Base-by-base conservation (phyloP, 2,329 filamentous ascomycete genomes). In the Fusarium piperis region DNA sequence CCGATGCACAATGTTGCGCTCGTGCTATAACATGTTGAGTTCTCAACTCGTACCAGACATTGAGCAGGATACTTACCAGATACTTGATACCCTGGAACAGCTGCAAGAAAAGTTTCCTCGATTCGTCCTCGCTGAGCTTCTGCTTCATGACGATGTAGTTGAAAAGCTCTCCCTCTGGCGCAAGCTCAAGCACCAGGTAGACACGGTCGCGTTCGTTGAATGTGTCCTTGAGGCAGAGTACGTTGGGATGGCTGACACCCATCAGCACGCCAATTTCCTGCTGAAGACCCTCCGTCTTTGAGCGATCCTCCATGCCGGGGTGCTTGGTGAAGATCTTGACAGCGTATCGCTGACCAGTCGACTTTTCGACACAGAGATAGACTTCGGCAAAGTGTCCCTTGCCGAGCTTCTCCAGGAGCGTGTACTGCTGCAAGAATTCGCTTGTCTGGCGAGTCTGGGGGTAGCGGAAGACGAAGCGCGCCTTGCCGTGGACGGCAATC, bases 201-300 rank as follows among this genome's bases (percentile, higher is more conserved):
- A 98, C 94, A 2, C 93, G 94, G 74, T 96, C 94, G 55, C 88
- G 88, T 80, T 99, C 96, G 77, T 97, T 93, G 79, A 97, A 99
- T 0, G 94, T 97, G 73, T 97, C 95, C 81, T 97, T 98, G 62
- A 99, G 85, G 79, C 95, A 98, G 15, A 99, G 86, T 59, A 99
- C 88, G 73, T 97, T 96, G 5, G 94, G 93, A 80, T 99, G 96
- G 79, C 93, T 97, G 68, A 99, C 94, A n/a, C 94, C 91, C 94
- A 97, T 98, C 67, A 99, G 84, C 16, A 99, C 94, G 23, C 94
- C 95, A 79, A 99, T 97, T 80, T 99, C 97, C 80, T 98, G 95
- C 79, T 98, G 94, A 51, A 98, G 83, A 3, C 94, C 92, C 66
- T 97, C 94, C 7, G 92, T 91, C 81, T 95, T 95, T 18, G 93